Base-by-base conservation (phyloP, 1,284 basidiomycete species). In the Boletus subluridellus region DNA sequence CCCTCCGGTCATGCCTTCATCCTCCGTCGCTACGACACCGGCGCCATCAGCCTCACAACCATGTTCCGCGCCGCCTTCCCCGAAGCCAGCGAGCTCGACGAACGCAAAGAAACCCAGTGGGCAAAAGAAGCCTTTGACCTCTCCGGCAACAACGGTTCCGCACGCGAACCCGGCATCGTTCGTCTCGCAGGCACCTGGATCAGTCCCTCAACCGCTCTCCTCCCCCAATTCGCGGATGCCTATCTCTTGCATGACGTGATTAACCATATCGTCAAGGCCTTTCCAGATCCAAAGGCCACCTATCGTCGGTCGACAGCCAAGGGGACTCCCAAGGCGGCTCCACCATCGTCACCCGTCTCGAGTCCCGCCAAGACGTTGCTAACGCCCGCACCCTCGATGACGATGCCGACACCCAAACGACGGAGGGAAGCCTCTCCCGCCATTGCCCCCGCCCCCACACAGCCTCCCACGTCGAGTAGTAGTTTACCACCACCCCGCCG, bases 31-130 rank as follows among this genome's bases (percentile, higher is more conserved):
- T 97, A 94, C 71, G 96, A 99, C 77, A 98, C 96, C 7, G 87
- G 94, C 63, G 95, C 95, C 28, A 84, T 99, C 74, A 94, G 92
- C 60, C 87, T 96, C 21, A 97, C 95, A 6, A 97, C 96, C 61
- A 97, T 99, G 93, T 98, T 94, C 80, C 92, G 94, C 65, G 94
- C 95, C 30, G 94, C 95, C 0, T 99, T 95, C 77, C 96, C 97
- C 10, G 85, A 80, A 55, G 91, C 95, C 1, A 77, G 81, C 35
- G 92, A 94, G 3, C 81, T 83, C 48, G 87, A 89, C 24, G 96
- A 98, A 76, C 86, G 85, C 69, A 77, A 77, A 35, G 96, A 99
- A 76, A 84, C 92, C 65, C 82, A 84, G 52, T 98, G 91, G 90
- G 87, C 95, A 60, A 91, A 90, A 69, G 82, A 87, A 30, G 83